Evolutionary conservation across 2,329 filamentous ascomycete genomes (phyloP).

Genomic region (Aspergillus amoenus): DNA sequence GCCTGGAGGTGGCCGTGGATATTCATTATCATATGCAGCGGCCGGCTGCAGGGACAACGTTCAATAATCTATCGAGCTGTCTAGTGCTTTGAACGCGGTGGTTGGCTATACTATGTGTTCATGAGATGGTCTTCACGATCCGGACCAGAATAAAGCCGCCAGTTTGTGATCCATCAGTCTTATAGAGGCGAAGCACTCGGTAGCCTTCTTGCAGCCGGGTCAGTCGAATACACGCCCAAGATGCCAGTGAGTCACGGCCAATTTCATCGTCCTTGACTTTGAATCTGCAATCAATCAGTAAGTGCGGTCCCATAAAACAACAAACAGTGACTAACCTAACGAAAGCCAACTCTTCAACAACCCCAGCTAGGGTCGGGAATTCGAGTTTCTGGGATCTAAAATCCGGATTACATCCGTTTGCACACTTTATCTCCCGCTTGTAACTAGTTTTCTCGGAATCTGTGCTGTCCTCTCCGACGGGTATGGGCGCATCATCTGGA

Average conservation of each 20-base stretch:
- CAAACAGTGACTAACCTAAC: slow-evolving; percentile 55
- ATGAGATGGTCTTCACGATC: slow-evolving; percentile 58
- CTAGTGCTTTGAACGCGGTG: not conserved
- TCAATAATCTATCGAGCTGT: not conserved
- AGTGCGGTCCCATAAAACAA: slow-evolving; percentile 1
- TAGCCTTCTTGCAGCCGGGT: slow-evolving; percentile 76
- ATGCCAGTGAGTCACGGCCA: slow-evolving; percentile 73
- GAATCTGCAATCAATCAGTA: slow-evolving; percentile 53
- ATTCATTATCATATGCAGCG: not conserved
- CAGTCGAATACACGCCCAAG: slow-evolving; percentile 85
- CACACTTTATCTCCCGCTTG: slow-evolving; percentile 59
- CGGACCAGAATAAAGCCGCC: slow-evolving; percentile 72
- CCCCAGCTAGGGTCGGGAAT: slow-evolving; percentile 56
- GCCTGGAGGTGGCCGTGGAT: not conserved
- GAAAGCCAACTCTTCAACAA: slow-evolving; percentile 71
- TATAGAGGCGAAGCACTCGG: slow-evolving; percentile 73
- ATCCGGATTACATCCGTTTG: slow-evolving; percentile 61
- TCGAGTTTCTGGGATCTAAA: slow-evolving; percentile 61
- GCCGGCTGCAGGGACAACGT: not conserved
- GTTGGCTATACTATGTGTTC: not conserved
- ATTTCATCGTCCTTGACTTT: slow-evolving; percentile 86
- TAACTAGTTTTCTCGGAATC: slow-evolving; percentile 47
- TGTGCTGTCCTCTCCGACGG: slow-evolving; percentile 49
- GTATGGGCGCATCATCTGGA: slow-evolving; percentile 46
- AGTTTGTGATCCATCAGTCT: slow-evolving; percentile 64